phyloP scores from a whole-genome alignment of 202 grass and related monocot species.

The Digitaria exilis region DNA sequence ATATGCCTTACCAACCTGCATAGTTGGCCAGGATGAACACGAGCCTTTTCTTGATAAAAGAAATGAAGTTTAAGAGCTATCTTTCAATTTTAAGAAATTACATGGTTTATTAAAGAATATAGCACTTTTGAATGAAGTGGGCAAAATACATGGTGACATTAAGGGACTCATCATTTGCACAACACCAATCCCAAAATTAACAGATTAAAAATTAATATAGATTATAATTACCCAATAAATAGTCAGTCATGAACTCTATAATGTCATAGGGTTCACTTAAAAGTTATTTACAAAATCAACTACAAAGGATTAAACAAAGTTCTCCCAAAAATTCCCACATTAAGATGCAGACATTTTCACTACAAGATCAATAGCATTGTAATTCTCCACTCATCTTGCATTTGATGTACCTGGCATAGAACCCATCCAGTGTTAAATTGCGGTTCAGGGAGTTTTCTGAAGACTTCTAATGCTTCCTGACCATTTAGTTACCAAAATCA shows the following conservation, averaged over 20 bases:
- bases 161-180: neutral
- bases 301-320: slow-evolving; percentile 10
- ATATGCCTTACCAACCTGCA: slow-evolving; percentile 92
- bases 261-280: neutral
- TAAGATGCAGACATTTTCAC: neutral
- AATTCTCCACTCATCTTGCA: too few relatives aligned
- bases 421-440: slow-evolving; percentile 99
- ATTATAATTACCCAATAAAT: neutral
- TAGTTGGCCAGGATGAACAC: slow-evolving; percentile 34
- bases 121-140: neutral
- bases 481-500: slow-evolving; percentile 41
- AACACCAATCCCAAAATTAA: slow-evolving; percentile 16
- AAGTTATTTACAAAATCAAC: neutral
- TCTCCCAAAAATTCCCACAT: neutral
- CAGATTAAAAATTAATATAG: slow-evolving; percentile 13
- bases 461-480: slow-evolving; percentile 94
- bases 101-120: neutral
- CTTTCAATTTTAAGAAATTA: neutral
- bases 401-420: slow-evolving; percentile 74
- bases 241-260: neutral
- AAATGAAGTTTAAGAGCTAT: slow-evolving; percentile 1
- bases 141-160: neutral
- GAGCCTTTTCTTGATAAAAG: neutral
- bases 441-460: slow-evolving; percentile 73
- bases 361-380: too few relatives aligned